Percentiles rank a stretch among this genome's conserved stretches.
Conservation (phyloP, 2,329 filamentous ascomycete genomes). For the Penicillium sp. region DNA sequence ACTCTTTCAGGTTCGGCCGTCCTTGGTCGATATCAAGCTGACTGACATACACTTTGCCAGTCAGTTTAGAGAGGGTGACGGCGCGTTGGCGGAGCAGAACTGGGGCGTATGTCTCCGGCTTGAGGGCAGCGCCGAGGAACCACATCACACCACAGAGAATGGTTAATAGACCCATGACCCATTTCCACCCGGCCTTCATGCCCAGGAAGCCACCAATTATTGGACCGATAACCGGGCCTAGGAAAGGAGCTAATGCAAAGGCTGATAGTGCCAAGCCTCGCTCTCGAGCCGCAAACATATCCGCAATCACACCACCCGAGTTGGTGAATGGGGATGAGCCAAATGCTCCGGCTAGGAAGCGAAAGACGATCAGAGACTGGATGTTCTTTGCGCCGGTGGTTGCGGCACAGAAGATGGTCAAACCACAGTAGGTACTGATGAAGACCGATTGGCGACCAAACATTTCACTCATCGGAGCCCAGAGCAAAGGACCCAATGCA, state of each 20-base stretch:
- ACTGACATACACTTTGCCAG: slow-evolving; percentile 53
- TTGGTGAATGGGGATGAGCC: slow-evolving; percentile 64
- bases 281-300: slow-evolving; percentile 57
- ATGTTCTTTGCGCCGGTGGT: slow-evolving; percentile 59
- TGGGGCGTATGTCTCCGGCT: slow-evolving; percentile 58
- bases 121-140: slow-evolving; percentile 38
- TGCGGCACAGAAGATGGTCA: slow-evolving; percentile 63
- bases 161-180: slow-evolving; percentile 64
- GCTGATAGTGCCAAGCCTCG: slow-evolving; percentile 60
- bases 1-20: slow-evolving; percentile 48
- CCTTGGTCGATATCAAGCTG: slow-evolving; percentile 54
- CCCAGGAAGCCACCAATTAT: slow-evolving; percentile 68
- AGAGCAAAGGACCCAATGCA: slow-evolving; percentile 47
- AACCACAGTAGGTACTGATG: slow-evolving; percentile 35
- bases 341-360: slow-evolving; percentile 66
- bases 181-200: slow-evolving; percentile 65
- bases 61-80: slow-evolving; percentile 53
- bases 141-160: slow-evolving; percentile 46
- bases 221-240: slow-evolving; percentile 65
- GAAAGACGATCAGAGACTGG: slow-evolving; percentile 61
- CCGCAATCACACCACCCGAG: slow-evolving; percentile 61
- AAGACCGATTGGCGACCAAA: slow-evolving; percentile 40
- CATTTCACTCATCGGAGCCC: slow-evolving; percentile 43
- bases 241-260: slow-evolving; percentile 66
- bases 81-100: slow-evolving; percentile 41